phyloP scores from a whole-genome alignment of 768 basidiomycete species.

The Rhodotorula paludigena region DNA sequence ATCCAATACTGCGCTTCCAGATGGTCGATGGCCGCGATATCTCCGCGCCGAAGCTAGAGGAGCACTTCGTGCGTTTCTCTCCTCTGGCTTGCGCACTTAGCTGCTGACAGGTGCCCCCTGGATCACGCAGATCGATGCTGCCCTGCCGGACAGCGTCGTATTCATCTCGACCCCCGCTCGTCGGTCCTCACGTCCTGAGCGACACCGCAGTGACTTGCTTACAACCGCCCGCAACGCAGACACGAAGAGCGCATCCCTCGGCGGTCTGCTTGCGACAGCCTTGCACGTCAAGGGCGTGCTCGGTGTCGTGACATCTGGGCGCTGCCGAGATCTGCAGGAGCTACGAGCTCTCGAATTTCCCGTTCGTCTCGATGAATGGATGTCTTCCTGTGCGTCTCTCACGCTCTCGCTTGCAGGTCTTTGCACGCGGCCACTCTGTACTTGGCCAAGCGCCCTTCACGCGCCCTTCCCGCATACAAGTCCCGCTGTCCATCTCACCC shows the following conservation, averaged over 20 bases:
- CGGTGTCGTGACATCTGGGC: slow-evolving; percentile 65
- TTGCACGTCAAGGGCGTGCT: slow-evolving; percentile 64
- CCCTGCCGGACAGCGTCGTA: slow-evolving; percentile 60
- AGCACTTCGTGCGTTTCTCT: slow-evolving; percentile 61
- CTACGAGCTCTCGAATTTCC: slow-evolving; percentile 66
- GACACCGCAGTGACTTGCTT: not conserved
- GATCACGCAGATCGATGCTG: slow-evolving; percentile 55
- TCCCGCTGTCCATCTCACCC: slow-evolving; percentile 54
- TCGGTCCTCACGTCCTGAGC: slow-evolving; percentile 47
- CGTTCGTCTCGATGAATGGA: slow-evolving; percentile 42
- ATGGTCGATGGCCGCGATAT: slow-evolving; percentile 64
- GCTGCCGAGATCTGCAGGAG: slow-evolving; percentile 78
- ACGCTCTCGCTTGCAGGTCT: slow-evolving; percentile 52
- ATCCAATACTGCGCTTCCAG: slow-evolving; percentile 24
- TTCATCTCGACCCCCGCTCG: slow-evolving; percentile 70
- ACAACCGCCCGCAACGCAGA: not conserved
- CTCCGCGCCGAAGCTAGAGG: slow-evolving; percentile 59
- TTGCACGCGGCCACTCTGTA: slow-evolving; percentile 73
- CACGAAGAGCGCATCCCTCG: slow-evolving; percentile 24
- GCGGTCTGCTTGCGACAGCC: slow-evolving; percentile 50
- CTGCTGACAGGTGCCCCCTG: not conserved
- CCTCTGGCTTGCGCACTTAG: not conserved
- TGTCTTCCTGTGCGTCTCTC: too few species aligned
- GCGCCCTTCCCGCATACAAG: slow-evolving; percentile 68
- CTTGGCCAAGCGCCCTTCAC: slow-evolving; percentile 81